Base-by-base conservation (phyloP, 176 grass and related monocot genomes). In the Stipa capillata region DNA sequence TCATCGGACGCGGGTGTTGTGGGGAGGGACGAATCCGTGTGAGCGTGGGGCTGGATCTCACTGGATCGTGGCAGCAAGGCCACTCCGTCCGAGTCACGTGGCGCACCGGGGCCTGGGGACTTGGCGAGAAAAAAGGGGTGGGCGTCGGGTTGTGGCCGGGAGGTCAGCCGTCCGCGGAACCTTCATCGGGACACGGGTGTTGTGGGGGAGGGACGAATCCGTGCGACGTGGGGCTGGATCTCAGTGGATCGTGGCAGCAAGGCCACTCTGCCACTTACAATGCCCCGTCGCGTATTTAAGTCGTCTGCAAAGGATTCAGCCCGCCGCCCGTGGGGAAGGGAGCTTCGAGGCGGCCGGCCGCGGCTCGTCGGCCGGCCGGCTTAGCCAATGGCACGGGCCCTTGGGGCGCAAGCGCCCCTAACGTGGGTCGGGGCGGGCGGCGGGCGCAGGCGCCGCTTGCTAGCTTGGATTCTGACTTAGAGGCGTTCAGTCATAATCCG, bases 21-120 rank as follows among this genome's bases (percentile, higher is more conserved):
- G n/a, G n/a, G n/a, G n/a, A n/a, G n/a, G n/a, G n/a, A n/a, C n/a
- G n/a, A n/a, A n/a, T n/a, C n/a, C n/a, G n/a, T n/a, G n/a, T n/a
- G n/a, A n/a, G n/a, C 70, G 18, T 15, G 15, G 82, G 77, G 72
- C 58, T 88, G 78, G 65, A 92, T 85, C 85, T 92, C 78, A 85
- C 78, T 69, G 85, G 78, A 92, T 85, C 89, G 48, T 85, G 85
- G 89, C 82, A 92, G 89, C 82, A 88, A 88, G 89, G 82, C 82
- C 85, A 91, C 85, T 88, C 77, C n/a, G n/a, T n/a, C n/a, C n/a
- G n/a, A n/a, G n/a, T n/a, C n/a, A n/a, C n/a, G n/a, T n/a, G n/a
- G n/a, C n/a, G n/a, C n/a, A n/a, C n/a, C n/a, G n/a, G n/a, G n/a
- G n/a, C n/a, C n/a, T n/a, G n/a, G n/a, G n/a, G n/a, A n/a, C n/a